Base-by-base conservation (phyloP, 371 early-diverging fungal species). In the Blyttiomyces sp. region DNA sequence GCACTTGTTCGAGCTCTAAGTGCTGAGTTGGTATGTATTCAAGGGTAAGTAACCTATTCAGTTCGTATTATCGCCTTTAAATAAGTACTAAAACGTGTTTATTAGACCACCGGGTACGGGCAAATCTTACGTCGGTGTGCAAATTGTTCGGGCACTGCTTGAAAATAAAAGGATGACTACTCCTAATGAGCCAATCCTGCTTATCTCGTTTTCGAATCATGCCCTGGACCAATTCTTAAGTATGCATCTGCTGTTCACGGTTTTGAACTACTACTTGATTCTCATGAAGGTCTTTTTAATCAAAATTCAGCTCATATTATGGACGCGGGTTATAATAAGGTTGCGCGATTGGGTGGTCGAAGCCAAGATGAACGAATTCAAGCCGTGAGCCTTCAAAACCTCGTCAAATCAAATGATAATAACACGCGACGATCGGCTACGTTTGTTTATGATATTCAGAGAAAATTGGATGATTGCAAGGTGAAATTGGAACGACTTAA, bases 51-150 rank as follows among this genome's bases (percentile, higher is more conserved):
- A 13, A 4, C 31, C 11, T 33, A 5, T 54, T 9, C 13, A 19
- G 32, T 13, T 1, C 73, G 74, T 43, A 54, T 80, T 5, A 66
- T 80, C 1, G 70, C 70, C 23, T 61, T 72, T n/a, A 68, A 72
- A 30, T 52, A 54, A 1, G 60, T 70, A 2, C 64, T 80, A 4
- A 69, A 65, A 6, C 57, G 23, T 1, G 11, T 11, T n/a, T 39
- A 13, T 39, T 74, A 86, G 88, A 44, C 89, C 88, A 16, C 88
- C 88, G 17, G 88, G 89, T 46, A 86, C 87, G 31, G 88, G 88
- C 57, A 89, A 88, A 50, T 86, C 86, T 0, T 86, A 75, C 65
- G 79, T 86, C 0, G 87, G 87, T 58, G 78, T 87, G 24, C 76
- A 81, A 63, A 76, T 84, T 5, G 81, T 84, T 60, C 58, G 62